Evolutionary conservation across 768 basidiomycete species (phyloP), one percentile per base, ranked within the genome.

Genomic region (Leccinum fibrillosum): DNA sequence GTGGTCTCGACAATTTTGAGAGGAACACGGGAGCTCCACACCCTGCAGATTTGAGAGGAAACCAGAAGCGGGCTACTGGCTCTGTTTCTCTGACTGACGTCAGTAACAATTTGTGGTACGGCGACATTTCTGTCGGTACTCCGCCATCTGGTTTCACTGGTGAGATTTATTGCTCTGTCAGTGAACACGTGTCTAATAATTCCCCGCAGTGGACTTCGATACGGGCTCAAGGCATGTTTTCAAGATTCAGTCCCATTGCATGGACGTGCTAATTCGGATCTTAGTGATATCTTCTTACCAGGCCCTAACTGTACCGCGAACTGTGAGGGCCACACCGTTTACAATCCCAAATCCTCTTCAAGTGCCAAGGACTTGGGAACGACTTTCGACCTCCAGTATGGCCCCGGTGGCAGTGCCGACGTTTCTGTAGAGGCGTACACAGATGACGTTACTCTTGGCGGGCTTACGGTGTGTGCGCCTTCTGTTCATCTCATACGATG

Each of bases 281-380:
- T 23, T 32, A 28, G 70, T 19, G 72, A 73, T 48, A 52, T 73
- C 4, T 68, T 69, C 58, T 37, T 74, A 25, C 72, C 74, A 5
- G 66, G 63, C 2, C 30, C 61, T 4, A 4, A 49, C 5, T 74
- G 73, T 59, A 30, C 3, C 17, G 62, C 54, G 23, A 61, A 3
- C 28, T 78, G 77, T 59, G 4, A 17, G 0, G 64, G 57, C 3
- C 75, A 78, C 59, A 61, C 44, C 35, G 59, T 66, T 50, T 79
- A 76, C 60, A 54, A 74, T 58, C 66, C 77, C 0, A 13, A 11
- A 1, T 2, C 8, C 11, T 69, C 67, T 49, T 58, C 55, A 4
- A 61, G 57, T 17, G 11, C 64, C 2, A n/a, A 48, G 2, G 50
- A 58, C 26, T 23, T 59, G 54, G 8, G 12, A 7, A 4, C 32